These are phyloP conservation scores for Chalciporus sphaerocephalus DNA, from an alignment of 768 basidiomycete genomes.

Conservation along the genomic window DNA sequence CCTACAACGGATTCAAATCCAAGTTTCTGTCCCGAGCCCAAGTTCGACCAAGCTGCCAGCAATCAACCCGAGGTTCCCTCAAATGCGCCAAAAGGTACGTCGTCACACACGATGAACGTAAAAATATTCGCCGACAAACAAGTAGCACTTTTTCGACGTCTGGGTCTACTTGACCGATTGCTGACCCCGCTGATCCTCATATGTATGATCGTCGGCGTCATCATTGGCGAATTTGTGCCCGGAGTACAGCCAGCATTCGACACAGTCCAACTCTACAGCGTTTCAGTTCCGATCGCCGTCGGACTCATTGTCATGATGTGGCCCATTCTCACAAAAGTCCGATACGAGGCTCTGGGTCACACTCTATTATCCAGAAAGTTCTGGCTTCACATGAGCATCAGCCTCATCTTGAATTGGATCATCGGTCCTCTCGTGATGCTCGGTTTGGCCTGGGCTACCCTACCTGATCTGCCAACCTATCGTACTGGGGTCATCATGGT, in stretches of 20 bases:
- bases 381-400: slow-evolving; percentile 67
- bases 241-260: slow-evolving; percentile 59
- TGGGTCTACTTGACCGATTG: slow-evolving; percentile 54
- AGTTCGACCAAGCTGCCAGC: no score
- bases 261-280: slow-evolving; percentile 58
- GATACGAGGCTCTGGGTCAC: slow-evolving; percentile 64
- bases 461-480: slow-evolving; percentile 73
- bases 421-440: slow-evolving; percentile 80
- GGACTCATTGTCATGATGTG: slow-evolving; percentile 88
- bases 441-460: slow-evolving; percentile 78
- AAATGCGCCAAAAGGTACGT: not conserved
- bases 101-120: not conserved
- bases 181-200: slow-evolving; percentile 64
- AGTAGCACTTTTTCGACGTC: slow-evolving; percentile 37
- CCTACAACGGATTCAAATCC: no score
- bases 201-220: slow-evolving; percentile 70
- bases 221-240: slow-evolving; percentile 66
- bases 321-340: slow-evolving; percentile 73
- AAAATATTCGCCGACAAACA: not conserved
- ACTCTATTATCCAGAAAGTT: slow-evolving; percentile 49
- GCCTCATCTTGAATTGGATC: slow-evolving; percentile 75
- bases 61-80: slow-evolving; percentile 3
- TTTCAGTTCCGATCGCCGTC: slow-evolving; percentile 76
- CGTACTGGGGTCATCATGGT: slow-evolving; percentile 81
- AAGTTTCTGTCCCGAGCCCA: no score